phyloP scores from a whole-genome alignment of 1,139 yeast genomes.

The Yamadazyma triangularis region DNA sequence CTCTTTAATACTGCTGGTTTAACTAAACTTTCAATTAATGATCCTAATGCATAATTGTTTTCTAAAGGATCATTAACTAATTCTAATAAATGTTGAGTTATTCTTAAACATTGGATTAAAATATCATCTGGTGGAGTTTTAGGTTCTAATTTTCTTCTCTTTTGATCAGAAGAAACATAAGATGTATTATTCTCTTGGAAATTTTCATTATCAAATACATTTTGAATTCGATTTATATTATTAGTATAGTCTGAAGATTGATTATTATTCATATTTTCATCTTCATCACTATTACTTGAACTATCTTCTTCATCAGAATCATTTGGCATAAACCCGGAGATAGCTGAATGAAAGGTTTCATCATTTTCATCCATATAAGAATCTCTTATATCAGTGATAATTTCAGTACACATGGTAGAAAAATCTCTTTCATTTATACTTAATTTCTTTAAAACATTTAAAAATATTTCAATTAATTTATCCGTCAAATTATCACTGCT shows the following conservation, averaged over 20 bases:
- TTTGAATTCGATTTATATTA: slow-evolving; percentile 15
- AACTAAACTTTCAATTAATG: slow-evolving; percentile 72
- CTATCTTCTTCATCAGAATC: slow-evolving; percentile 19
- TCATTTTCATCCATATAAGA: slow-evolving; percentile 46
- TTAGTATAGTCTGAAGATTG: slow-evolving; percentile 15
- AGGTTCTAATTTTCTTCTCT: slow-evolving; percentile 33
- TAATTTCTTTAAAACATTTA: slow-evolving; percentile 63
- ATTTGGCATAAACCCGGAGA: slow-evolving; percentile 27
- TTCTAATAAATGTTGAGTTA: slow-evolving; percentile 70
- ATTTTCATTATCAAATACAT: slow-evolving; percentile 13
- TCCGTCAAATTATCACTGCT: slow-evolving; percentile 53
- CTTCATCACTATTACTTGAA: slow-evolving; percentile 22
- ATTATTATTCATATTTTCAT: no score
- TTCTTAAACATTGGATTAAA: slow-evolving; percentile 60
- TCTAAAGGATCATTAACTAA: slow-evolving; percentile 61
- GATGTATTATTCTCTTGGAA: slow-evolving; percentile 8
- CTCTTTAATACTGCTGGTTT: slow-evolving; percentile 72
- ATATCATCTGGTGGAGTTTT: slow-evolving; percentile 44
- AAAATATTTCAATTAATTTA: slow-evolving; percentile 49
- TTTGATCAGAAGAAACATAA: slow-evolving; percentile 9
- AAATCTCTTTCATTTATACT: slow-evolving; percentile 83
- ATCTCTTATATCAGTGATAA: slow-evolving; percentile 80
- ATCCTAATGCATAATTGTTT: slow-evolving; percentile 63
- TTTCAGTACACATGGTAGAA: slow-evolving; percentile 78
- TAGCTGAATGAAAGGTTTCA: slow-evolving; percentile 55